A percentile compares a stretch with the other conserved stretches of the same genome.
These are phyloP conservation scores for Kwoniella dejecticola DNA, from an alignment of 768 basidiomycete species.

Conservation along the genomic window DNA sequence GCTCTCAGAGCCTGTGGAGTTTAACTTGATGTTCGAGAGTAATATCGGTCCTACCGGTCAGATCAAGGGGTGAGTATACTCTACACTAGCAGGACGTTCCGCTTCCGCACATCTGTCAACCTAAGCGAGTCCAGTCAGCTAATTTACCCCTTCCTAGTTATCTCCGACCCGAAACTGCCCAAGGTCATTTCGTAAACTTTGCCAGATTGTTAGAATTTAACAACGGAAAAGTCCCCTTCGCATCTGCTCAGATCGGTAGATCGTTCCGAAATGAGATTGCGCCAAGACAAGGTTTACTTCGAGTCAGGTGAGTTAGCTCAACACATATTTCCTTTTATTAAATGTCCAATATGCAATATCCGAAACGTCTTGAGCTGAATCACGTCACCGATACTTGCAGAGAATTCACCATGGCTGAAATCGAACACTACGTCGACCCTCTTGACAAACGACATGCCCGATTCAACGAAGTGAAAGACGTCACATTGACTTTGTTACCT, in stretches of 20 bases:
- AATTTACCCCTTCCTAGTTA: too few species aligned
- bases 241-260: conserved; percentile 93
- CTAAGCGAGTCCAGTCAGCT: too few species aligned
- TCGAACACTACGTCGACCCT: conserved; percentile 98
- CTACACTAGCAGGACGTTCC: too few species aligned
- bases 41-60: conserved; percentile 97
- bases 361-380: background rate
- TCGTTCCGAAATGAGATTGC: conserved; percentile 98
- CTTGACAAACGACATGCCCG: conserved; percentile 80
- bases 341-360: background rate
- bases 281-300: conserved; percentile 90
- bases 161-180: conserved; percentile 96
- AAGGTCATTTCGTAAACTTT: conserved; percentile 99
- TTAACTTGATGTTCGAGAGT: conserved; percentile 98
- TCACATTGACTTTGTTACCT: conserved; percentile 75
- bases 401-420: conserved; percentile 99
- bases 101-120: too few species aligned
- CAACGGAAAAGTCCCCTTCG: conserved; percentile 93
- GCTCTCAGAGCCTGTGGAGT: conserved; percentile 87
- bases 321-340: too few species aligned
- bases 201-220: conserved; percentile 95
- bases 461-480: conserved; percentile 78
- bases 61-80: conserved; percentile 79
- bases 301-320: conserved; percentile 70
- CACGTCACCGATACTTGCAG: conserved; percentile 26